A percentile compares a stretch with the other conserved stretches of the same genome.
Conservation (phyloP, 805 yeast species). For the Ogataea methylovora region DNA sequence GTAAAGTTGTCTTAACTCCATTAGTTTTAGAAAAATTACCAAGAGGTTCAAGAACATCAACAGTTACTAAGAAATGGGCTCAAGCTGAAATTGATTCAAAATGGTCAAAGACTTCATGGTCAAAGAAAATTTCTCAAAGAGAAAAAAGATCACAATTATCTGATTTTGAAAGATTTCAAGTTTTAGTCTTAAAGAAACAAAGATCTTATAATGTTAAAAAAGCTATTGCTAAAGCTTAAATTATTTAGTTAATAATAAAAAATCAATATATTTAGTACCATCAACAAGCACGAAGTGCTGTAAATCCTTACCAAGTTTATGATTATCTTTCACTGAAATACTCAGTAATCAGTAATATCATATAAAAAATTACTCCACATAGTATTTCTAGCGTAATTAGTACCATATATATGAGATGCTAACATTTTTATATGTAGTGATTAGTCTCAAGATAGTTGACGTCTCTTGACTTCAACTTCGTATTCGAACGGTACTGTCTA, state of each 20-base stretch:
- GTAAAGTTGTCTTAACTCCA: conserved; percentile 89
- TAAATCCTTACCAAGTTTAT: too few relatives aligned
- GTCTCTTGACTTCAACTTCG: too few relatives aligned
- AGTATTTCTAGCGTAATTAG: too few relatives aligned
- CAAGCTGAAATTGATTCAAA: conserved; percentile 81
- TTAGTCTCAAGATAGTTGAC: too few relatives aligned
- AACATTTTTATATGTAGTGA: too few relatives aligned
- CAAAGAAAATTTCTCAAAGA: conserved; percentile 95
- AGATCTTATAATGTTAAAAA: conserved; percentile 90
- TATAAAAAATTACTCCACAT: too few relatives aligned
- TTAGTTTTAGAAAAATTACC: conserved; percentile 77
- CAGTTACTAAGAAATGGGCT: conserved; percentile 88
- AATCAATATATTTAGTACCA: conserved; percentile 2
- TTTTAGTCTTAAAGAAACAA: conserved; percentile 94
- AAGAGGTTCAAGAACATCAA: conserved; percentile 88
- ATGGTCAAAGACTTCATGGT: conserved; percentile 95
- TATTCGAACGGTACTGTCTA: too few relatives aligned
- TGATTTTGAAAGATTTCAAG: conserved; percentile 99
- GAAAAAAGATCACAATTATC: conserved; percentile 87
- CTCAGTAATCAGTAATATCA: too few relatives aligned
- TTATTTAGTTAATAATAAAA: conserved; percentile 9
- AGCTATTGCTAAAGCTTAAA: conserved; percentile 93
- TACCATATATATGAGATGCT: too few relatives aligned
- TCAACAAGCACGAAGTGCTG: too few relatives aligned
- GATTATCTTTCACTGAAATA: too few relatives aligned